Evolutionary conservation across 805 yeast genomes (phyloP).

Genomic region (Saccharomycodes ludwigii): DNA sequence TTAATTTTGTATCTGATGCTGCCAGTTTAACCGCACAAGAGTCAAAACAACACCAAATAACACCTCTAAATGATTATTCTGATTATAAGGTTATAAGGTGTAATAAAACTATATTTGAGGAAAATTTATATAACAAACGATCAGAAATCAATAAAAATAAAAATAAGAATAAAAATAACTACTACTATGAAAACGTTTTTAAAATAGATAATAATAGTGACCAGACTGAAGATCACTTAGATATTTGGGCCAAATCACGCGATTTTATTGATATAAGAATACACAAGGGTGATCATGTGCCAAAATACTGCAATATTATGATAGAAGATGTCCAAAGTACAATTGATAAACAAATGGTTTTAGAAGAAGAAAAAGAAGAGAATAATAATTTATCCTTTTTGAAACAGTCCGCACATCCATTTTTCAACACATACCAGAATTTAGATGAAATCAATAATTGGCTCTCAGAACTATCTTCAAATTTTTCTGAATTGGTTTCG

Average conservation of each 20-base stretch:
- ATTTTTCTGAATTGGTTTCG: conserved; percentile 52
- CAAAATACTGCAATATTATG: conserved; percentile 27
- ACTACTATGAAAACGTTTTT: no score
- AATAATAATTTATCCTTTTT: conserved; percentile 5
- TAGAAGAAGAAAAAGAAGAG: conserved; percentile 2
- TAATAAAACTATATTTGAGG: neutral
- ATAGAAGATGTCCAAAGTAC: conserved; percentile 47
- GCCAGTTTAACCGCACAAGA: no score
- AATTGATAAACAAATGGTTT: conserved; percentile 43
- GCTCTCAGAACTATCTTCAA: conserved; percentile 47
- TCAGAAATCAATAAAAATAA: no score
- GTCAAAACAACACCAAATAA: no score
- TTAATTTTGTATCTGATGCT: no score
- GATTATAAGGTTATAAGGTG: conserved; percentile 3
- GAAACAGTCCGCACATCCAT: conserved; percentile 31
- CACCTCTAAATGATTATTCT: neutral
- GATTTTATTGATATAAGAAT: conserved; percentile 36
- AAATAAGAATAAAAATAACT: no score
- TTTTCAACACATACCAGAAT: conserved; percentile 60
- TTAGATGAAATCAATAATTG: conserved; percentile 59
- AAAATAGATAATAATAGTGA: no score
- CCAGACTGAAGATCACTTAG: conserved; percentile 8
- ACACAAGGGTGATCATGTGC: conserved; percentile 7
- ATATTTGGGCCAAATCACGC: conserved; percentile 39
- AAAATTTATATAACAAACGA: no score